Conservation (phyloP, 169 alveolate species). For the Cardiosporidium cionae region DNA sequence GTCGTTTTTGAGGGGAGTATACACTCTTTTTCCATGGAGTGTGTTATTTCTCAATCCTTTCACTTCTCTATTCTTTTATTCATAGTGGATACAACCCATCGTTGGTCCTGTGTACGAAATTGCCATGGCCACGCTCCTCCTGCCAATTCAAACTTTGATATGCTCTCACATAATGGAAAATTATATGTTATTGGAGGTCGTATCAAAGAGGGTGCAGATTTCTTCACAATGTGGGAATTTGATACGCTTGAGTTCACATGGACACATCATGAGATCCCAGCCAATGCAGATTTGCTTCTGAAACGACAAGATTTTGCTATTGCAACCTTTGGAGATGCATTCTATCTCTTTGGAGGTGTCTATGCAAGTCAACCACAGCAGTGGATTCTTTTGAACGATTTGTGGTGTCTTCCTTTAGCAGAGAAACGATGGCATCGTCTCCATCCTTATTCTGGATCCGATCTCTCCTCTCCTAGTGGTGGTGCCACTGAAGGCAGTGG, state of each 20-base stretch:
- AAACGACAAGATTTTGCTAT: not conserved
- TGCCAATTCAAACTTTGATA: not conserved
- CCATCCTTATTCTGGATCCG: not conserved
- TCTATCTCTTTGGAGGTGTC: not conserved
- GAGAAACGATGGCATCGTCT: not conserved
- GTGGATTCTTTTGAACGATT: not conserved
- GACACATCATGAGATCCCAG: not conserved
- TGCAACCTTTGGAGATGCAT: not conserved
- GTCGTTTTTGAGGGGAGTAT: too few species aligned
- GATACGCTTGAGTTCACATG: not conserved
- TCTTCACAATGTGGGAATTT: not conserved
- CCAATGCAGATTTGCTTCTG: not conserved
- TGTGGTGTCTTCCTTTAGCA: not conserved
- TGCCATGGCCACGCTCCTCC: not conserved
- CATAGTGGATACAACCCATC: not conserved
- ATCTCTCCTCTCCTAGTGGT: too few species aligned
- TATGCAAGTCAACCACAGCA: not conserved
- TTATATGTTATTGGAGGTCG: not conserved
- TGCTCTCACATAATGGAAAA: not conserved
- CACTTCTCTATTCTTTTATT: not conserved
- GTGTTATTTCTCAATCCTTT: not conserved
- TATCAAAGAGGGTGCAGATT: not conserved
- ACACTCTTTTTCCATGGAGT: too few species aligned
- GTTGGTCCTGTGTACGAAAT: not conserved
- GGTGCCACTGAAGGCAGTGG: too few species aligned